Base-by-base conservation (phyloP, 805 yeast genomes). In the Lachancea sp. region DNA sequence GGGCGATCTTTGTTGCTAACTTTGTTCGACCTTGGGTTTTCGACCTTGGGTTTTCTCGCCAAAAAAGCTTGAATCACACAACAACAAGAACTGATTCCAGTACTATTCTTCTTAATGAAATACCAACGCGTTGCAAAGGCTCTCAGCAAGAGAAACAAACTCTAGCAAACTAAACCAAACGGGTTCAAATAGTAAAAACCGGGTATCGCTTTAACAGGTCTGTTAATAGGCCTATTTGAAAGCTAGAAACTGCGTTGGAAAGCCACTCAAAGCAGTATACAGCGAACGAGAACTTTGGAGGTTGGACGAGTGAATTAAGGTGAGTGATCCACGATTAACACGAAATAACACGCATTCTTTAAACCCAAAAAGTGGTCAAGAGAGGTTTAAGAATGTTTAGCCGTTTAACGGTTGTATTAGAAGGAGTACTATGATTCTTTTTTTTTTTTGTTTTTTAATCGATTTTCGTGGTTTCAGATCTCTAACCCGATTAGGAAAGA, bases 401-500 rank as follows among this genome's bases (percentile, higher is more conserved):
- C 4, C 15, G 6, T 4, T 12, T 29, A 13, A 12, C 13, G 31
- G 13, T 29, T 11, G 15, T 29, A 19, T 19, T 19, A n/a, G 12
- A 18, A 15, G n/a, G n/a, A n/a, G n/a, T n/a, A n/a, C n/a, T n/a
- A n/a, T n/a, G 27, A 35, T 4, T 12, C 13, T 18, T n/a, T 32
- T 13, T 32, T 15, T 9, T 32, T 15, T 13, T 22, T 13, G 19
- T 12, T 25, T 32, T 15, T 13, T 22, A 3, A 12, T 12, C n/a
- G 22, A 22, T 36, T 36, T 36, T 36, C 39, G 39, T 36, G 39
- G 39, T 36, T 36, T 36, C 19, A 36, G 31, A 36, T 25, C 31
- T 35, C 26, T 36, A 25, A 11, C 39, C 39, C 13, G 15, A 36
- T 7, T 10, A 5, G 39, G 39, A 22, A 36, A 36, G 22, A 34